These are phyloP conservation scores for Choiromyces venosus DNA, from an alignment of 495 filamentous ascomycete species.

Conservation along the genomic window DNA sequence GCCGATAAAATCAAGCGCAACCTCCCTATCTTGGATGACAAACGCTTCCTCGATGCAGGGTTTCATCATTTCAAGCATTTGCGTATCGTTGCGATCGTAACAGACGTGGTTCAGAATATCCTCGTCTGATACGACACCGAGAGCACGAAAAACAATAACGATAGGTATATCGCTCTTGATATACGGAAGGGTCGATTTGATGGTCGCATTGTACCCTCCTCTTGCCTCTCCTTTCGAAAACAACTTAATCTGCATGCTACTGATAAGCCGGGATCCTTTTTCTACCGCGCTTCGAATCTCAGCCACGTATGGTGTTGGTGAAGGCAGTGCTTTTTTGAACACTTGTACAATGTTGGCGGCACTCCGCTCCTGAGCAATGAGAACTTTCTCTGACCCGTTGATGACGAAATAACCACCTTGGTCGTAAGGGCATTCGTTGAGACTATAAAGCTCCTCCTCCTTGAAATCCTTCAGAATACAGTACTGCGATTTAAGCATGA, in stretches of 20 bases:
- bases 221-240: conserved; percentile 76
- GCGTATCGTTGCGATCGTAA: conserved; percentile 87
- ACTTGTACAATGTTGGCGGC: conserved; percentile 98
- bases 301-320: conserved; percentile 81
- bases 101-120: conserved; percentile 97
- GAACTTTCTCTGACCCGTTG: conserved; percentile 98
- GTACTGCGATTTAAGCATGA: conserved; percentile 95
- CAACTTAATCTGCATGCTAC: conserved; percentile 79
- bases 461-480: conserved; percentile 76
- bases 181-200: conserved; percentile 83
- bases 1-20: conserved; percentile 93
- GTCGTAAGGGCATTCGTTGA: conserved; percentile 96
- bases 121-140: conserved; percentile 94
- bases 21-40: conserved; percentile 89
- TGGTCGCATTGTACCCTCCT: conserved; percentile 75
- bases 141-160: conserved; percentile 86
- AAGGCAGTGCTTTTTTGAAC: conserved; percentile 89
- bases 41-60: conserved; percentile 95
- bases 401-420: conserved; percentile 98
- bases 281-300: conserved; percentile 95
- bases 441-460: conserved; percentile 73
- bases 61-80: conserved; percentile 95
- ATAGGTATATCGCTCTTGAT: conserved; percentile 91
- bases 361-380: conserved; percentile 95
- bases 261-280: conserved; percentile 89